Evolutionary conservation across 805 yeast genomes (phyloP).

Genomic region (Monosporozyma aerobia): DNA sequence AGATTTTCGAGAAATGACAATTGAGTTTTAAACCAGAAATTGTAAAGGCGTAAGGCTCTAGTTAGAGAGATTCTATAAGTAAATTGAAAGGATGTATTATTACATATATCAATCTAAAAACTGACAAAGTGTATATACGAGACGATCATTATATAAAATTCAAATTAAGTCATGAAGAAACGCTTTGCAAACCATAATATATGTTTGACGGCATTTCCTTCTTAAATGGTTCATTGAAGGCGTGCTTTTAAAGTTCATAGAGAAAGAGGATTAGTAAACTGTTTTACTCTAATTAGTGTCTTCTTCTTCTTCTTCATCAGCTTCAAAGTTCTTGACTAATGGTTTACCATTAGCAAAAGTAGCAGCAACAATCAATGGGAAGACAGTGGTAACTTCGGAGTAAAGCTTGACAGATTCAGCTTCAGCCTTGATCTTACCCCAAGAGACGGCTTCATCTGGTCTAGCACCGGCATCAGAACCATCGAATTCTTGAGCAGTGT

Average conservation of each 20-base stretch:
- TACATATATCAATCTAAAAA: neutral
- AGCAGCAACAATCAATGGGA: conserved; percentile 95
- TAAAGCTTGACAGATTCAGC: conserved; percentile 88
- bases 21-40: no score
- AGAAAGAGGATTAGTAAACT: neutral
- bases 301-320: neutral
- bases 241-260: neutral
- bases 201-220: neutral
- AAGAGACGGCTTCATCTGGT: conserved; percentile 96
- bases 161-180: neutral
- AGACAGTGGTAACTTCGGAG: conserved; percentile 89
- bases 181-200: neutral
- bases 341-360: conserved; percentile 67
- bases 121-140: neutral
- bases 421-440: conserved; percentile 97
- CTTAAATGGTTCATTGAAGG: neutral
- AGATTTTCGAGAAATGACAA: neutral
- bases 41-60: no score
- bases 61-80: no score
- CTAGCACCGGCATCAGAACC: conserved; percentile 99
- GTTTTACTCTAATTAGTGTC: neutral
- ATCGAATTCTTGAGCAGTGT: conserved; percentile 97
- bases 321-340: conserved; percentile 1
- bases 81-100: neutral
- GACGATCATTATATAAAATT: neutral